Evolutionary conservation across 345 rosid species (phyloP), one percentile per base, ranked within the genome.

Genomic region (Populus pruinosa): DNA sequence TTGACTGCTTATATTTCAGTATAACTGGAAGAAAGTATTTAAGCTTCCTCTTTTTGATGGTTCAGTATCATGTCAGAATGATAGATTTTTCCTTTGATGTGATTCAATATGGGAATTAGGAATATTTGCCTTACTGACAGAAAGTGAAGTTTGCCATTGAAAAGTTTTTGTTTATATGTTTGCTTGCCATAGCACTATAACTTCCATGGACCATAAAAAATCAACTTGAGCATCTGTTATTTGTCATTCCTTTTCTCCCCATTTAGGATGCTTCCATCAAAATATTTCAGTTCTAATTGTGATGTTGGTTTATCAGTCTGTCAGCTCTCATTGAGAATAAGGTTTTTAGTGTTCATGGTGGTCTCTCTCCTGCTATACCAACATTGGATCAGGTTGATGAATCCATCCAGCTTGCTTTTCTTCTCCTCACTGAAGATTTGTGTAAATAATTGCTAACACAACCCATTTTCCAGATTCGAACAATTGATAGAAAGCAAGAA

Each of bases 401-500:
- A 79, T 43, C 79, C 44, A 69, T 87, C 72, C 76, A 77, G 29
- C 44, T 53, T 76, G 64, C 49, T 78, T 61, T n/a, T 64, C 38
- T 35, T 33, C 12, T 63, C 12, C 74, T 47, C 33, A 23, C 16
- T 71, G 67, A 39, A 71, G 47, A 59, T 76, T 76, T 50, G 70
- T 74, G 8, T 66, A 55, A 69, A 36, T 18, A 41, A 14, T 35
- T 39, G 8, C 82, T 80, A 44, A 83, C 41, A 41, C 63, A 59
- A 70, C 59, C 73, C 14, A 65, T 78, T 80, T 71, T 56, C 66
- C 90, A 96, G 98, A 94, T 96, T 65, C 94, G 98, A 80, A 89
- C 86, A 21, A 96, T 96, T 85, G 96, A 96, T 77, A 88, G 96
- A 76, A 96, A 96, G 85, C 98, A 94, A 89, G 99, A 96, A 89